Evolutionary conservation across 805 yeast genomes (phyloP), one percentile per base, ranked within the genome.

Genomic region (Teunomyces barrocoloradensis): DNA sequence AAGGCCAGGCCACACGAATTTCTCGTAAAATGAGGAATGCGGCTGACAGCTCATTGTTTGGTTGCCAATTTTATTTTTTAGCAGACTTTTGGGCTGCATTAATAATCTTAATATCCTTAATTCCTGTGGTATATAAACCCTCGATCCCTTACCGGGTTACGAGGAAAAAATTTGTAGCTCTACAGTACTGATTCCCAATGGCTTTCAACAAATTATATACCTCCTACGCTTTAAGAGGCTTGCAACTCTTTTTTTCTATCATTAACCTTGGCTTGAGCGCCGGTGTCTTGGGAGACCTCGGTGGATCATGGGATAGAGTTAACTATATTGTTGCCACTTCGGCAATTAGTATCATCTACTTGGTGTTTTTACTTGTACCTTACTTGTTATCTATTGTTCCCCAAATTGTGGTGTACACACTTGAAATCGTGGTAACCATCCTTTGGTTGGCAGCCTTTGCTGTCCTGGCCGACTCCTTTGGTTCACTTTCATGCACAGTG

Each of bases 361-460:
- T 41, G 17, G 40, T 41, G 2, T 43, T 35, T 4, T 12, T 37
- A 9, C 41, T 54, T 4, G 20, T 52, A 5, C 57, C 57, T 5
- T n/a, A 34, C 1, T 29, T 48, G 5, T 51, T 45, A 37, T n/a
- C 23, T 6, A 13, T 42, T 5, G 32, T 57, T 9, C 58, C 57
- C 5, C 37, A 50, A 12, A 27, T 53, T 6, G 50, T 39, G 3
- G 17, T 56, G 2, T 45, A 59, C n/a, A 36, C 52, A 11, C 28
- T 35, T 4, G 67, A 63, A 41, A 23, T 36, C 7, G 27, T 54
- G 3, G 40, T 61, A 36, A 51, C 53, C 45, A 49, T 59, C 4
- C 49, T 63, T 23, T 63, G 63, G 64, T 51, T 61, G 29, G 54
- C 58, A 2, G 45, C 57, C 3, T 61, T 63, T 53, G 66, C 61